These are phyloP conservation scores for Trifolium dubium DNA, from an alignment of 306 rosid species.

Conservation along the genomic window DNA sequence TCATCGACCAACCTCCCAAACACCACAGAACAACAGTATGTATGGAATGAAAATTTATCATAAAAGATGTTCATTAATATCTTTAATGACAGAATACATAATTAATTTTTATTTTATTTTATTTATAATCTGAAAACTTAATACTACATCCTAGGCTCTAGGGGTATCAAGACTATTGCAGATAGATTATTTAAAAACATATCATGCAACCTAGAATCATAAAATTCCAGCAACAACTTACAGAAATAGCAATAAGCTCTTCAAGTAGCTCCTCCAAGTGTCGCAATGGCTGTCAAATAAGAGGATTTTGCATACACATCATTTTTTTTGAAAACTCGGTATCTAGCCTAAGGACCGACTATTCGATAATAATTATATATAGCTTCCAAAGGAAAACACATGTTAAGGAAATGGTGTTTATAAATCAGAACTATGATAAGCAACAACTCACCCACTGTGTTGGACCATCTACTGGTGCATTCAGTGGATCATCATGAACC, in stretches of 20 bases:
- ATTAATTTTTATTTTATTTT: no score
- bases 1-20: not conserved
- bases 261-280: conserved; percentile 88
- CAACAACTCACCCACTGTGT: conserved; percentile 87
- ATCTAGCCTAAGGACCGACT: no score
- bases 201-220: conserved; percentile 20
- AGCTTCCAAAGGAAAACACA: conserved; percentile 22
- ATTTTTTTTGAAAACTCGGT: not conserved
- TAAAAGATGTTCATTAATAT: no score
- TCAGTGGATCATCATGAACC: conserved; percentile 97
- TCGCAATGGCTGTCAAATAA: conserved; percentile 76
- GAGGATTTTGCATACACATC: conserved; percentile 22
- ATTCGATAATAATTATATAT: not conserved
- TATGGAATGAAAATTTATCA: not conserved
- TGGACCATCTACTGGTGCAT: conserved; percentile 96
- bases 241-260: conserved; percentile 95
- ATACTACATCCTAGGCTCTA: not conserved
- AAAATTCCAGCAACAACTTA: conserved; percentile 53
- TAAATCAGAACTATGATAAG: conserved; percentile 23
- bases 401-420: conserved; percentile 16
- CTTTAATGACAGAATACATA: not conserved
- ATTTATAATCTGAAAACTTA: not conserved
- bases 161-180: conserved; percentile 7
- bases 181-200: conserved; percentile 1
- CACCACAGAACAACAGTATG: not conserved